phyloP scores from a whole-genome alignment of 148 eudicot genomes.

The Chenopodium suecicum region DNA sequence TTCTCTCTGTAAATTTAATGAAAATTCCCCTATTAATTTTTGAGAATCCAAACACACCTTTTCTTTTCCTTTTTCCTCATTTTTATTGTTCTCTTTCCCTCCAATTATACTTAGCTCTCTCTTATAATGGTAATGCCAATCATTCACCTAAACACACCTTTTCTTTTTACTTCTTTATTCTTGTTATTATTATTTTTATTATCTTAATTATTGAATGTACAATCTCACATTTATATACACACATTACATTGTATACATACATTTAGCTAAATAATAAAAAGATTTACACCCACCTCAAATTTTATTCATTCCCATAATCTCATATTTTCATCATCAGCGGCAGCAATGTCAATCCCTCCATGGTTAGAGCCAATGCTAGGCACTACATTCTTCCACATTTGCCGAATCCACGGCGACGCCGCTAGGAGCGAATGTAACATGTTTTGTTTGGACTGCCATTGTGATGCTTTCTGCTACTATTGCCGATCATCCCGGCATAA shows the following conservation, averaged over 20 bases:
- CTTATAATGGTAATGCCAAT: slow-evolving; percentile 30
- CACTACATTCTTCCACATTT: slow-evolving; percentile 63
- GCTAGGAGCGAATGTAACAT: slow-evolving; percentile 88
- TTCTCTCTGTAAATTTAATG: slow-evolving; percentile 23
- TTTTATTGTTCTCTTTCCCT: background rate
- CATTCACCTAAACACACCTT: slow-evolving; percentile 8
- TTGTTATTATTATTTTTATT: background rate
- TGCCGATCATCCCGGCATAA: slow-evolving; percentile 75
- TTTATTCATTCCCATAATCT: background rate
- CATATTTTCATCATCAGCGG: background rate
- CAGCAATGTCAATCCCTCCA: slow-evolving; percentile 40
- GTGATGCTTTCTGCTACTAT: slow-evolving; percentile 72
- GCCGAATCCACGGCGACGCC: slow-evolving; percentile 69
- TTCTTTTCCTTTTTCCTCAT: slow-evolving; percentile 1
- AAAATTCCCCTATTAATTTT: too few species aligned
- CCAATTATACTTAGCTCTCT: background rate
- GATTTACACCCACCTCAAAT: background rate
- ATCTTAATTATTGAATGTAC: background rate
- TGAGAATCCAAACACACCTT: slow-evolving; percentile 33
- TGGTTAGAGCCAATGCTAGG: slow-evolving; percentile 79
- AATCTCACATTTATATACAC: background rate
- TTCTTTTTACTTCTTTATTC: background rate
- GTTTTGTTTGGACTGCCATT: slow-evolving; percentile 81
- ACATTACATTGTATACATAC: too few species aligned
- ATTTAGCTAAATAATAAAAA: background rate